Base-by-base conservation (phyloP, 768 basidiomycete genomes). In the Rhodotorula sphaerocarpa region DNA sequence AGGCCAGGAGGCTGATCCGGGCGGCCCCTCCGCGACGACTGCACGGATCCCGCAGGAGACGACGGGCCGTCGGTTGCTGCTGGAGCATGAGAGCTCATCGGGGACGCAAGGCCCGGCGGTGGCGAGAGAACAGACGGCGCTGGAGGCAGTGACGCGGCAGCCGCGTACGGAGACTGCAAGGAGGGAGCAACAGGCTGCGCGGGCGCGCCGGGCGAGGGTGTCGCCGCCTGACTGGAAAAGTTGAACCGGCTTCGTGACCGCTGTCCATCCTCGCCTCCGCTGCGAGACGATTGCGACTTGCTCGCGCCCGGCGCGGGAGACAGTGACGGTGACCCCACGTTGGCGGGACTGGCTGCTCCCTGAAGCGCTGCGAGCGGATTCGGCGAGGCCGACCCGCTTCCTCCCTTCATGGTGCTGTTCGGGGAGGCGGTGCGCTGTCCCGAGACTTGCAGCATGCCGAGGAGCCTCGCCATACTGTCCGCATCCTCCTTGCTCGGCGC, bases 371-470 rank as follows among this genome's bases (percentile, higher is more conserved):
- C n/a, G n/a, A n/a, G n/a, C n/a, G n/a, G n/a, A n/a, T n/a, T n/a
- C n/a, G 23, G 23, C 21, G 41, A 4, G 5, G 33, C 50, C 23
- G 45, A 12, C 12, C 42, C 45, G 3, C 16, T 30, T n/a, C 33
- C 14, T 25, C 18, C 20, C 41, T 20, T 21, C 25, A 15, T 25
- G 16, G 41, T 21, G 12, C 33, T 18, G 20, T 15, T 15, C 31
- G 42, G 50, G 2, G 20, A 30, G 11, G 28, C 5, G n/a, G 39
- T 30, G 48, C 57, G 16, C n/a, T 45, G 44, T 11, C 63, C 60
- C 33, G 57, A 58, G 14, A 62, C 54, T 42, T 69, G 67, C 39
- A 69, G 46, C 67, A 69, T 69, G 23, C 63, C 60, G 30, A 69
- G 27, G 23, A 69, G 39, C 31, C 63, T 41, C 18, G 52, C 50